Percentiles rank a stretch among this genome's conserved stretches.
phyloP scores from a whole-genome alignment of 306 rosid genomes.

The Lagenaria siceraria region DNA sequence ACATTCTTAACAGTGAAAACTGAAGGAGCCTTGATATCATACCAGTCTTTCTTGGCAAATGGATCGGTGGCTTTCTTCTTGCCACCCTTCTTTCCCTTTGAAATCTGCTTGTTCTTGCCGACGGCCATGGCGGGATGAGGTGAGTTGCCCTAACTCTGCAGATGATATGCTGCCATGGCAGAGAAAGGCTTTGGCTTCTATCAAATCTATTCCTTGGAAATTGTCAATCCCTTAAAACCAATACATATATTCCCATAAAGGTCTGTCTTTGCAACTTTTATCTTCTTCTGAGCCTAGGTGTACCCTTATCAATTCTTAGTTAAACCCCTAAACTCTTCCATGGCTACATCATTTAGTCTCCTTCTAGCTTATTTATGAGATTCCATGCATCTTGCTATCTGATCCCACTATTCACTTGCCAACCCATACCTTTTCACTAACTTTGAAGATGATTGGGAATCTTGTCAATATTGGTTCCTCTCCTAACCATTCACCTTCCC shows the following conservation, averaged over 20 bases:
- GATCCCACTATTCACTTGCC: neutral
- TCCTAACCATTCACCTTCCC: neutral
- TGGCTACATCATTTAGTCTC: neutral
- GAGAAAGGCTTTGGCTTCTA: neutral
- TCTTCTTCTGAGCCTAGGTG: neutral
- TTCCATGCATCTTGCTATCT: neutral
- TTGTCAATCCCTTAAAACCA: neutral
- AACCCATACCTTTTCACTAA: neutral
- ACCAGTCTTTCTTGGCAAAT: constrained; percentile 96
- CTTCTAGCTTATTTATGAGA: neutral
- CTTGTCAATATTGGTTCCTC: neutral
- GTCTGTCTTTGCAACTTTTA: neutral
- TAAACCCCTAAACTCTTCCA: neutral
- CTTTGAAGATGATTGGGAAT: neutral
- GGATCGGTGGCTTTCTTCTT: constrained; percentile 96
- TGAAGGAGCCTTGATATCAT: constrained; percentile 81
- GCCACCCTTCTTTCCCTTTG: constrained; percentile 96
- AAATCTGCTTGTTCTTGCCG: constrained; percentile 85
- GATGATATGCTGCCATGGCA: neutral
- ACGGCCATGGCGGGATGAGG: constrained; percentile 54
- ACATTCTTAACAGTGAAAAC: constrained; percentile 57
- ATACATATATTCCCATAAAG: neutral
- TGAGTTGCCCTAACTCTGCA: constrained; percentile 2
- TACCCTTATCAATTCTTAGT: neutral
- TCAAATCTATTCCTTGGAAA: neutral